Conservation (phyloP, 2,329 filamentous ascomycete genomes). For the Aspergillus pseudonomiae region DNA sequence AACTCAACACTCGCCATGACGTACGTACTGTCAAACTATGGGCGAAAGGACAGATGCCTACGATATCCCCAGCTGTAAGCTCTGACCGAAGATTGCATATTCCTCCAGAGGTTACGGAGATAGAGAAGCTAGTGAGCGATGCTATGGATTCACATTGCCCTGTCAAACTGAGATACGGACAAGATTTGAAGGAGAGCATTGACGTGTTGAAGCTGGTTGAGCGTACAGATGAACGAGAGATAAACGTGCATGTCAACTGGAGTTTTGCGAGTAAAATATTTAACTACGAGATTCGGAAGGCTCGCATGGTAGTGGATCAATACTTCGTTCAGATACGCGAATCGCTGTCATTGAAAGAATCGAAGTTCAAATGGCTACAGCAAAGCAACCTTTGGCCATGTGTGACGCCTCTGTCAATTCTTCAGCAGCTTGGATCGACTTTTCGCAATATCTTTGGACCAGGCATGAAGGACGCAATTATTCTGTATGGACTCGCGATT, state of each 20-base stretch:
- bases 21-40: neutral
- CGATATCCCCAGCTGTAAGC: neutral
- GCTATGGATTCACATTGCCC: conserved; percentile 27
- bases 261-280: neutral
- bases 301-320: conserved; percentile 21
- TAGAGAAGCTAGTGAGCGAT: conserved; percentile 27
- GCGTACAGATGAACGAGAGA: neutral
- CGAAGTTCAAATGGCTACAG: conserved; percentile 43
- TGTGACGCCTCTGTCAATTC: conserved; percentile 43
- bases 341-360: conserved; percentile 29
- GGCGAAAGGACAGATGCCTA: neutral
- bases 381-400: conserved; percentile 46
- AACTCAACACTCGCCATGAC: neutral
- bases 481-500: conserved; percentile 45
- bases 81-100: neutral
- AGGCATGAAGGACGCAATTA: conserved; percentile 40
- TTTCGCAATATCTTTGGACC: conserved; percentile 31
- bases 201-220: conserved; percentile 29
- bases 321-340: conserved; percentile 19
- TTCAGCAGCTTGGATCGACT: conserved; percentile 47
- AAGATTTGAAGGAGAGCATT: conserved; percentile 44
- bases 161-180: conserved; percentile 40
- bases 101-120: conserved; percentile 19
- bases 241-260: neutral
- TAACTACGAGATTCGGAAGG: conserved; percentile 24